Base-by-base conservation (phyloP, 495 filamentous ascomycete species). In the Trichocladium antarcticum region DNA sequence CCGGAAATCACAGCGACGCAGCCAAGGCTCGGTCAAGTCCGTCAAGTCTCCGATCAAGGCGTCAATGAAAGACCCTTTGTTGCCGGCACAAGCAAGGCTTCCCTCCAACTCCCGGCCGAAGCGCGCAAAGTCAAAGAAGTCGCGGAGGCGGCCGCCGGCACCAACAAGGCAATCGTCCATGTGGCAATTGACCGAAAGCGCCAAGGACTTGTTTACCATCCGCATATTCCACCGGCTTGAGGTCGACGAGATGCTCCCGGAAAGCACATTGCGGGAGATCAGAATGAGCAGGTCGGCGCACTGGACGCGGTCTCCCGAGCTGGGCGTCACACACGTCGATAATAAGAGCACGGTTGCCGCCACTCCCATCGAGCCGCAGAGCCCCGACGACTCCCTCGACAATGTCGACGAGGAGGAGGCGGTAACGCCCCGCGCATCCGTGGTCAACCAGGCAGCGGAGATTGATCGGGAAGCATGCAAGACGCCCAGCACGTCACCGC, bases 221-320 rank as follows among this genome's bases (percentile, higher is more conserved):
- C 57, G 57, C 21, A 57, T 67, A 16, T 75, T 78, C 47, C 59
- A 67, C 37, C 61, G 62, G 17, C 60, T 71, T 20, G 71, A 76
- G 48, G 74, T 60, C 8, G 71, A 78, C 42, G 73, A 78, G 59
- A 74, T 75, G 70, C 66, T 76, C 8, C 60, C 63, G 27, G 59
- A 64, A 49, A 65, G 61, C 50, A 71, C 65, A 11, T 60, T 71
- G 35, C 56, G 60, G 21, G 67, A 72, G 44, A 66, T 73, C 6
- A 59, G 60, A 15, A 55, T 60, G 55, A 65, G 62, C 50, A 52
- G 67, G 39, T 57, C 64, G 21, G 36, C 45, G 14, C 51, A 51
- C 7, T 57, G 41, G 46, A 49, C 46, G 20, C 47, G 42, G 34
- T 44, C 47, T n/a, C 48, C 41, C 17, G 56, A 51, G 28, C 14